These are phyloP conservation scores for Gleditsia sinensis DNA, from an alignment of 306 rosid genomes.

Conservation along the genomic window DNA sequence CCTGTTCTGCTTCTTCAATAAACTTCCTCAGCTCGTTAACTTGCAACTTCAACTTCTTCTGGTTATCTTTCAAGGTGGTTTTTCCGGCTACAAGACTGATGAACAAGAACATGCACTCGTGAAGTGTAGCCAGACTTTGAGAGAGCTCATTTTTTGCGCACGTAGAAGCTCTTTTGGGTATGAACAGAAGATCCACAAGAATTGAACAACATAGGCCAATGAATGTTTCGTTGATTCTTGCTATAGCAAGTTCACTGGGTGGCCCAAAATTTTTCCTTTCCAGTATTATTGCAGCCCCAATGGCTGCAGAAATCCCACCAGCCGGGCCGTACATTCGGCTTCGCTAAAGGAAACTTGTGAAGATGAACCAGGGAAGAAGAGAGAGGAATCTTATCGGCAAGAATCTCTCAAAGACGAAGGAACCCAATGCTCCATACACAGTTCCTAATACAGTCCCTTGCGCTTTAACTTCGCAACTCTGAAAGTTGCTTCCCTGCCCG, in stretches of 20 bases:
- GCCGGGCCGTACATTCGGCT: constrained; percentile 71
- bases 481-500: constrained; percentile 65
- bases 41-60: constrained; percentile 34
- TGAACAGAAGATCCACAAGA: constrained; percentile 52
- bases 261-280: constrained; percentile 62
- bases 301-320: constrained; percentile 67
- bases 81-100: constrained; percentile 19
- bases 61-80: constrained; percentile 33
- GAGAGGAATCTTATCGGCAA: constrained; percentile 49
- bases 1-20: constrained; percentile 61
- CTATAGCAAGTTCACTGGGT: constrained; percentile 66
- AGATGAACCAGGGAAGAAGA: constrained; percentile 73
- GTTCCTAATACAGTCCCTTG: constrained; percentile 75
- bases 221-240: constrained; percentile 62
- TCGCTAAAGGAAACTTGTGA: constrained; percentile 65
- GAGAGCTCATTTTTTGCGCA: constrained; percentile 52
- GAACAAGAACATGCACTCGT: constrained; percentile 46
- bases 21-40: constrained; percentile 43
- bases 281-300: constrained; percentile 63
- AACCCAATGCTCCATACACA: constrained; percentile 63
- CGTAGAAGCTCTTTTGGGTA: constrained; percentile 63
- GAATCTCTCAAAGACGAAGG: constrained; percentile 51
- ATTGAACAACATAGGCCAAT: constrained; percentile 60
- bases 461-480: constrained; percentile 59
- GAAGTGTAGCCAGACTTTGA: constrained; percentile 39